Conservation (phyloP, 331 rosid genomes). For the Acacia pycnantha region DNA sequence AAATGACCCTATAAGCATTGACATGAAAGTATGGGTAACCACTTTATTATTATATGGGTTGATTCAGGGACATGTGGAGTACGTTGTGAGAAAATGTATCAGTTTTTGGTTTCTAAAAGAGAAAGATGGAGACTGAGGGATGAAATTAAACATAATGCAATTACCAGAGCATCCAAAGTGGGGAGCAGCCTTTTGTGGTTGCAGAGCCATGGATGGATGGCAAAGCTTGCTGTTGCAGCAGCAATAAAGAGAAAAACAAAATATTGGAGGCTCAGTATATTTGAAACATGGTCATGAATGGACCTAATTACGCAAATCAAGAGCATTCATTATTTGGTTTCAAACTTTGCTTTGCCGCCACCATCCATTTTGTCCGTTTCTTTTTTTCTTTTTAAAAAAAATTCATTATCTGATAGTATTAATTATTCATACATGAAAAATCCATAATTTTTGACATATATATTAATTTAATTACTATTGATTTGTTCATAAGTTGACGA, state of each 20-base stretch:
- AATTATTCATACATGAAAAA: too few species aligned
- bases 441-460: background rate
- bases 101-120: background rate
- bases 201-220: background rate
- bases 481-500: background rate
- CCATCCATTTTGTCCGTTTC: background rate
- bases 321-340: background rate
- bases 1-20: background rate
- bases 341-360: background rate
- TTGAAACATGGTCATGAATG: background rate
- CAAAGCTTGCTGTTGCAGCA: background rate
- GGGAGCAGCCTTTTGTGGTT: background rate
- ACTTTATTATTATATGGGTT: background rate
- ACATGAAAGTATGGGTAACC: too few species aligned
- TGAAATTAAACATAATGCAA: background rate
- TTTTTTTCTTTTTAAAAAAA: background rate
- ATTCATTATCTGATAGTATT: too few species aligned
- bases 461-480: background rate
- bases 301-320: background rate
- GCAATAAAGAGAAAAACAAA: background rate
- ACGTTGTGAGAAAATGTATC: background rate
- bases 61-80: background rate
- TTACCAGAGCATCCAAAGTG: background rate
- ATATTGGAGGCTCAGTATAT: too few species aligned
- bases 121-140: background rate